A percentile compares a stretch with the other conserved stretches of the same genome.
Conservation (phyloP, 106 monocot species). For the Iris macrosiphon region DNA sequence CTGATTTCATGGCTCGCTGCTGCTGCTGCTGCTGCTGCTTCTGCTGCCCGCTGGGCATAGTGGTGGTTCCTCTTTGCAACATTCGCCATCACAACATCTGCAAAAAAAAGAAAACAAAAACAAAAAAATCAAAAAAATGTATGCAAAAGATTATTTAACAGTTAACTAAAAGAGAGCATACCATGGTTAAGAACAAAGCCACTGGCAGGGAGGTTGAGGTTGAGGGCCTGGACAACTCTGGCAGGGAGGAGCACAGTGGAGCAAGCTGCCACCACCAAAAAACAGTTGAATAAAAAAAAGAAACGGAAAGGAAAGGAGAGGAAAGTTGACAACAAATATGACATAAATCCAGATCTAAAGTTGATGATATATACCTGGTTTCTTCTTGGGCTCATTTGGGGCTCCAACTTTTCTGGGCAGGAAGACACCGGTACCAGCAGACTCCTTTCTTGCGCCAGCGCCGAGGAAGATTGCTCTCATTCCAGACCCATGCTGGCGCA, state of each 20-base stretch:
- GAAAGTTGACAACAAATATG: neutral
- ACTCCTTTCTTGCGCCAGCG: constrained; percentile 23
- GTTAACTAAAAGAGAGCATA: too few relatives aligned
- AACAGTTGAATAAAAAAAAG: neutral
- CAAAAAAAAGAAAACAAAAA: too few relatives aligned
- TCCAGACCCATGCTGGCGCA: constrained; percentile 14
- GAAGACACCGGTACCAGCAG: constrained; percentile 72
- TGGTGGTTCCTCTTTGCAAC: too few relatives aligned
- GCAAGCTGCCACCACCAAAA: constrained; percentile 31
- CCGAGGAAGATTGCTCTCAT: constrained; percentile 59
- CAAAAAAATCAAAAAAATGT: too few relatives aligned
- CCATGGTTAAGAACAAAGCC: neutral
- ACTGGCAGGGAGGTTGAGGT: constrained; percentile 24
- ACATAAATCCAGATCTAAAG: too few relatives aligned
- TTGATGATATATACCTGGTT: constrained; percentile 20
- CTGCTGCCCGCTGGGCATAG: too few relatives aligned
- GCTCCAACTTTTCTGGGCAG: constrained; percentile 34
- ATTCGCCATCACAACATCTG: too few relatives aligned
- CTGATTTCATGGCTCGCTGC: too few relatives aligned
- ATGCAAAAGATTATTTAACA: too few relatives aligned
- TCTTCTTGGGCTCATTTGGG: constrained; percentile 34
- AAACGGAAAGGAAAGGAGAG: neutral
- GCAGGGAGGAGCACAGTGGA: constrained; percentile 71
- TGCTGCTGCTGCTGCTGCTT: too few relatives aligned
- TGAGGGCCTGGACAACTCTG: constrained; percentile 62